A percentile compares a stretch with the other conserved stretches of the same genome.
phyloP scores from a whole-genome alignment of 257 asterid genomes.

The Sherardia arvensis region DNA sequence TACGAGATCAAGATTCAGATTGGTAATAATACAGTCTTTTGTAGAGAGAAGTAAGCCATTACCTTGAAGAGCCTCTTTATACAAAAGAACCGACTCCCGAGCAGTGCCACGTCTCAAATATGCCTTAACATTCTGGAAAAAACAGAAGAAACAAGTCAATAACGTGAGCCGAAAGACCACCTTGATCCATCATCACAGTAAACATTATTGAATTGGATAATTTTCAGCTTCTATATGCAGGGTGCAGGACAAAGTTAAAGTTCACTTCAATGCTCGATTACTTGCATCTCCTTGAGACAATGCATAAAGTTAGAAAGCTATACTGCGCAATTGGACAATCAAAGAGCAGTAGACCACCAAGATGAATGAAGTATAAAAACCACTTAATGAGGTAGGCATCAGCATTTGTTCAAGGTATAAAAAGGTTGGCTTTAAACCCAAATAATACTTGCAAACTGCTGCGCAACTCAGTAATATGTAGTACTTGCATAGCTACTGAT shows the following conservation, averaged over 20 bases:
- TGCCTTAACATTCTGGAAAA: conserved; percentile 68
- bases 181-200: background rate
- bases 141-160: conserved; percentile 8
- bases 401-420: background rate
- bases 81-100: conserved; percentile 52
- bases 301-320: background rate
- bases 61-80: conserved; percentile 87
- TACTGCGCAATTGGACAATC: background rate
- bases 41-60: conserved; percentile 3
- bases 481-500: too few relatives aligned
- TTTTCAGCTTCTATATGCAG: background rate
- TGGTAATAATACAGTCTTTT: background rate
- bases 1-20: too few relatives aligned
- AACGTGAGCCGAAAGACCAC: background rate
- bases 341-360: background rate
- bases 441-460: too few relatives aligned
- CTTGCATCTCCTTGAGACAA: background rate
- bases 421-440: background rate
- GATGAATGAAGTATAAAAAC: too few relatives aligned
- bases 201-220: background rate
- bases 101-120: conserved; percentile 83
- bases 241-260: background rate
- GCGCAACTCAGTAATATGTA: background rate
- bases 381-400: background rate
- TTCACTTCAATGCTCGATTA: background rate